Base-by-base conservation (phyloP, 768 basidiomycete genomes). In the Suillus subaureus region DNA sequence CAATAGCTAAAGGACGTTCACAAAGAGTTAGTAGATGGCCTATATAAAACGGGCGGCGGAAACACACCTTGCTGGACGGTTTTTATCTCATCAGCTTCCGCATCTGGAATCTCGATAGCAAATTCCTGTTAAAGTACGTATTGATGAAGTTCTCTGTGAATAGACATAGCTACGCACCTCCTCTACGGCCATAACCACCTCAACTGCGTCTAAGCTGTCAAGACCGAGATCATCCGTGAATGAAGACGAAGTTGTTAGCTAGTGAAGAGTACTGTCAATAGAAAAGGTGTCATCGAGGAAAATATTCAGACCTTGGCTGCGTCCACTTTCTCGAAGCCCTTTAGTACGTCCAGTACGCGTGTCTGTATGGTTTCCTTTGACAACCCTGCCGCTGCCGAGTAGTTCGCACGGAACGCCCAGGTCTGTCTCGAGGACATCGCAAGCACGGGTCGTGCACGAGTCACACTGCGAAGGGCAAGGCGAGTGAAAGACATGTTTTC, bases 131-230 rank as follows among this genome's bases (percentile, higher is more conserved):
- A 63, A 39, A 52, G 21, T 6, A 18, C 43, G 4, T 62, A 8
- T 64, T 26, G 62, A 63, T 61, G 45, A 21, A 63, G 66, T 47
- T 47, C 47, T 63, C 66, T 63, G 23, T 51, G 63, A 55, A 26
- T 40, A 35, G 45, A 51, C 64, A 49, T 64, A 61, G 23, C 43
- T 28, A 31, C 68, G 61, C 70, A 88, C 91, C 87, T 96, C 97
- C 81, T 99, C 97, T 70, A 99, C 91, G 47, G 97, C 95, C 96
- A 99, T 97, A 72, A 99, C 93, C 33, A 98, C 96, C 78, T 99
- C 97, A 23, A 99, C 96, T 23, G 96, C 87, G 77, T 99, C 97
- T 75, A 99, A 82, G 72, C 96, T 98, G 80, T 99, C 97, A 39
- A 58, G 84, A 85, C 71, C 85, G 83, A 64, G 89, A 87, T 47